A percentile compares a stretch with the other conserved stretches of the same genome.
phyloP scores from a whole-genome alignment of 345 rosid genomes.

The Jatropha curcas region DNA sequence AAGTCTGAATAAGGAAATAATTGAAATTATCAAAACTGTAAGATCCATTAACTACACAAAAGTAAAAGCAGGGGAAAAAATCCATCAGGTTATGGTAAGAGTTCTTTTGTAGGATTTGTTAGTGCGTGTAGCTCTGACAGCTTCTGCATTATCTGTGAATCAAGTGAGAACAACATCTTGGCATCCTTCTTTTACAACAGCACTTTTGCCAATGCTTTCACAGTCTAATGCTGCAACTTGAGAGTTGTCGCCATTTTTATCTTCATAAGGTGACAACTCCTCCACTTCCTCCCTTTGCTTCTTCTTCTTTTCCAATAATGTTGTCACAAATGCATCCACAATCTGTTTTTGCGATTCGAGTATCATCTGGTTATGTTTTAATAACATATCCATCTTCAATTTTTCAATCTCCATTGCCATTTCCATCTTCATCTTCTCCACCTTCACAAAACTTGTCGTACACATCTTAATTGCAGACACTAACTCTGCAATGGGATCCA shows the following conservation, averaged over 20 bases:
- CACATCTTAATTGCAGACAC: slow-evolving; percentile 54
- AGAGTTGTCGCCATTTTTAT: slow-evolving; percentile 15
- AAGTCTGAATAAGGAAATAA: too few relatives aligned
- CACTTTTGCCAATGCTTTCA: slow-evolving; percentile 9
- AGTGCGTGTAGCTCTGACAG: not conserved
- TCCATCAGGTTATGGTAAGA: too few relatives aligned
- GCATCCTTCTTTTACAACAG: not conserved
- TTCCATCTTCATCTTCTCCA: slow-evolving; percentile 74
- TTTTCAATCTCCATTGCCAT: slow-evolving; percentile 72
- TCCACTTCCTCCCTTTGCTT: slow-evolving; percentile 30
- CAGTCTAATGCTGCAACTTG: slow-evolving; percentile 16
- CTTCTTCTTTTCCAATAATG: slow-evolving; percentile 45
- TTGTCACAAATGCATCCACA: slow-evolving; percentile 42
- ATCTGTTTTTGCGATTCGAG: slow-evolving; percentile 63
- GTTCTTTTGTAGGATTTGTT: not conserved
- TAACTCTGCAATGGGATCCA: slow-evolving; percentile 52
- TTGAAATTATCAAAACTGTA: too few relatives aligned
- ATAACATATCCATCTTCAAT: slow-evolving; percentile 64
- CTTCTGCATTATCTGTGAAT: not conserved
- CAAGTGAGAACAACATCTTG: not conserved
- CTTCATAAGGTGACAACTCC: slow-evolving; percentile 16
- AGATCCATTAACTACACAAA: too few relatives aligned
- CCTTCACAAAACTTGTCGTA: slow-evolving; percentile 54
- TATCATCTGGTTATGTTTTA: slow-evolving; percentile 69
- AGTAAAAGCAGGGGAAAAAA: too few relatives aligned